These are phyloP conservation scores for Rhododendron kiyosumense DNA, from an alignment of 148 eudicot species.

Conservation along the genomic window DNA sequence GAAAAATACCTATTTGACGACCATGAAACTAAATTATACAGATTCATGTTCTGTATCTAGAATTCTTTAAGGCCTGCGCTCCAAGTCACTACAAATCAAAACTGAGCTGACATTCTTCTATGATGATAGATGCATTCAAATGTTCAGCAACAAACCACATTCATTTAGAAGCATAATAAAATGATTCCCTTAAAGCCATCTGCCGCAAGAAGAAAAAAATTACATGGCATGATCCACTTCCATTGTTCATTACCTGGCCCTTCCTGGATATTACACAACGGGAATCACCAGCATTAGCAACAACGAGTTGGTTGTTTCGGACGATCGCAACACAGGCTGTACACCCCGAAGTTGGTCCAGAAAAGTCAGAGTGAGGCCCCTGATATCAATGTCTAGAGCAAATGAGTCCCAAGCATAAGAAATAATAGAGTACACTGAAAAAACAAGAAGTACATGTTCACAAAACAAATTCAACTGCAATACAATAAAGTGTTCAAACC, in stretches of 20 bases:
- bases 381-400: constrained; percentile 18
- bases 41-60: neutral
- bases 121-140: neutral
- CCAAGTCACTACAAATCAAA: neutral
- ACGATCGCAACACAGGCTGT: constrained; percentile 91
- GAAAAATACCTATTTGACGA: neutral
- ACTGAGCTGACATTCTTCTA: neutral
- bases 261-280: constrained; percentile 94
- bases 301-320: constrained; percentile 66
- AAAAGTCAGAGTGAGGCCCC: constrained; percentile 98
- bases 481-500: neutral
- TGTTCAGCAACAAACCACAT: neutral
- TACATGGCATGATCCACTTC: neutral
- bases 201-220: neutral
- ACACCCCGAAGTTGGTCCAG: constrained; percentile 97
- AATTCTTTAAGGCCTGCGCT: neutral
- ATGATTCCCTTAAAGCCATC: neutral
- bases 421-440: neutral
- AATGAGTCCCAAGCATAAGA: neutral
- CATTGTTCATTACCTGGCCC: constrained; percentile 63
- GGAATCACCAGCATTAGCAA: constrained; percentile 99
- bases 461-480: neutral
- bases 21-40: neutral
- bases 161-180: neutral
- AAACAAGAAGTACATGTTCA: neutral